These are phyloP conservation scores for Colletotrichum tofieldiae DNA, from an alignment of 2,329 filamentous ascomycete species.

Conservation along the genomic window DNA sequence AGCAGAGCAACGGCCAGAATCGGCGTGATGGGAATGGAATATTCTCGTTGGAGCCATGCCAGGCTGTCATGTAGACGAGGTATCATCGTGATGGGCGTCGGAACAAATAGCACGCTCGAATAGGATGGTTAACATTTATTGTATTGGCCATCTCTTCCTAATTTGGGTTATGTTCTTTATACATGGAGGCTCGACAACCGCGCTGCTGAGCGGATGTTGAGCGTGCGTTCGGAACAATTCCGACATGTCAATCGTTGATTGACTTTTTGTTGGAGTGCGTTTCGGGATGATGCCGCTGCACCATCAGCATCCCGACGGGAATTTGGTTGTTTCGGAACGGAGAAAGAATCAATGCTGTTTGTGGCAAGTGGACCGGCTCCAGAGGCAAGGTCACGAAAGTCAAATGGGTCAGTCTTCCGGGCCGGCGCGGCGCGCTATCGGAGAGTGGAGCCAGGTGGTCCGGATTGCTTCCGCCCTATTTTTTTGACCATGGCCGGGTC, in stretches of 20 bases:
- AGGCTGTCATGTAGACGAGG: not conserved
- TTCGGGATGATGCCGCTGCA: not conserved
- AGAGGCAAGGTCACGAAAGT: not conserved
- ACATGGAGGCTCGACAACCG: not conserved
- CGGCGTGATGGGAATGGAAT: not conserved
- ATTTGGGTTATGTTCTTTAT: not conserved
- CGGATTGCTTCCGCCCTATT: not conserved
- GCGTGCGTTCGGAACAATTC: not conserved
- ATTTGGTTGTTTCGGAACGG: not conserved
- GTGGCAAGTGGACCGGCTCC: not conserved
- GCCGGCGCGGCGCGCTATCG: not conserved
- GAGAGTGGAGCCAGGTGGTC: not conserved
- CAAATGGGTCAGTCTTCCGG: not conserved
- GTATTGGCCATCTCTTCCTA: not conserved
- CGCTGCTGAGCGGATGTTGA: not conserved
- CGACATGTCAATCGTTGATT: not conserved
- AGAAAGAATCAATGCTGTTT: too few relatives aligned
- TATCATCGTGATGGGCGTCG: not conserved
- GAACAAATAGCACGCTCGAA: not conserved
- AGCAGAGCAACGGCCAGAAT: not conserved
- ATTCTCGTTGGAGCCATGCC: not conserved
- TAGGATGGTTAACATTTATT: not conserved
- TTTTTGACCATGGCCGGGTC: too few relatives aligned
- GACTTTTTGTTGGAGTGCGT: not conserved
- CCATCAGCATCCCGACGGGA: not conserved